phyloP scores from a whole-genome alignment of 768 basidiomycete genomes.

The Mycena belliarum region DNA sequence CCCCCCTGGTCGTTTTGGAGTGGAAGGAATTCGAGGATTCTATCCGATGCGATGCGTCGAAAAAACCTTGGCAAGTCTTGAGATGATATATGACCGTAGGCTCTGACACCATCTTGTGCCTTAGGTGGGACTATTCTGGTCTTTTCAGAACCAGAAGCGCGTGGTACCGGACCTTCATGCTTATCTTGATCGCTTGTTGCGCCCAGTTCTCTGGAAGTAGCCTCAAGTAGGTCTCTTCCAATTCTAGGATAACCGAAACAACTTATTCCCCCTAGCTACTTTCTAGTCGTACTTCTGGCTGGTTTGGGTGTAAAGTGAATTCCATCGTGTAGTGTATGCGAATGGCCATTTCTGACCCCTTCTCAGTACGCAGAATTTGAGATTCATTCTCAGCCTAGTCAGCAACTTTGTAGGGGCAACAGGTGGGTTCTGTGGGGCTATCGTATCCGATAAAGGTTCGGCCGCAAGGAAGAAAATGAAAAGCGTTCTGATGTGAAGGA shows the following conservation, averaged over 20 bases:
- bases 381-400: constrained; percentile 43
- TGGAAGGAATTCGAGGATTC: constrained; percentile 54
- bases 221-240: constrained; percentile 37
- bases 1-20: constrained; percentile 52
- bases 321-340: too few species aligned
- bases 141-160: constrained; percentile 49
- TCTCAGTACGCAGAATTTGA: constrained; percentile 34
- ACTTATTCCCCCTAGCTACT: constrained; percentile 32
- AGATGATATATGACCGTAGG: neutral
- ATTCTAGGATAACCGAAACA: neutral
- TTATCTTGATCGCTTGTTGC: constrained; percentile 56
- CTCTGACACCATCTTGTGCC: neutral
- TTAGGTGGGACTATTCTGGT: constrained; percentile 52
- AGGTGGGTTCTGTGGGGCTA: constrained; percentile 43
- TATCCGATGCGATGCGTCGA: constrained; percentile 50
- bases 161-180: constrained; percentile 47
- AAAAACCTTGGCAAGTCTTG: constrained; percentile 52
- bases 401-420: constrained; percentile 42
- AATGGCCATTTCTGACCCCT: neutral
- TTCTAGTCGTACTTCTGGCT: constrained; percentile 43
- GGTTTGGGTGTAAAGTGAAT: constrained; percentile 36
- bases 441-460: constrained; percentile 41
- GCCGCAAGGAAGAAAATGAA: neutral
- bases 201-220: constrained; percentile 61
- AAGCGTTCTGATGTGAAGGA: neutral